Percentiles rank a stretch among this genome's conserved stretches.
Evolutionary conservation across 23 red algal species (phyloP).

Genomic region (Gracilaria vermiculophylla): DNA sequence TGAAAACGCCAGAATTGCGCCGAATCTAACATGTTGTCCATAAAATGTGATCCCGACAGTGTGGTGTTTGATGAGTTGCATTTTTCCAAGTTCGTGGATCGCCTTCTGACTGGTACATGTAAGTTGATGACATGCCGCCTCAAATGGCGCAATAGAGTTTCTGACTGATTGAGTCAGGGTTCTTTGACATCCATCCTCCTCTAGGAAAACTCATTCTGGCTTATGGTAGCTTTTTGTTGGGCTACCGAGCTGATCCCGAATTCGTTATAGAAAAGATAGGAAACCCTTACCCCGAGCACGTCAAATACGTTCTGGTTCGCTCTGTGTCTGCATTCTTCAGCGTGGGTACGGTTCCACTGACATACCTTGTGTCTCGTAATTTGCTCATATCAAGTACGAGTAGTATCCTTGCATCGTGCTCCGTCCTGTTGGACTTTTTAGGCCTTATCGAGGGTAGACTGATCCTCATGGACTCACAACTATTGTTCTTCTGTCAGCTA

Average conservation of each 20-base stretch:
- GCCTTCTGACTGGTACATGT: constrained; percentile 74
- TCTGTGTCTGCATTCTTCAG: constrained; percentile 80
- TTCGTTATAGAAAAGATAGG: constrained; percentile 89
- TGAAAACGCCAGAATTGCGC: too few species aligned
- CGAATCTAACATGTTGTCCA: background rate
- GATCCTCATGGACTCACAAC: constrained; percentile 90
- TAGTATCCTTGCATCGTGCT: constrained; percentile 49
- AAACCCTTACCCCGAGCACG: constrained; percentile 45
- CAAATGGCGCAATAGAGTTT: background rate
- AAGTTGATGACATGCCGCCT: background rate
- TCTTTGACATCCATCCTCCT: constrained; percentile 99
- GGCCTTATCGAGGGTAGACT: constrained; percentile 82
- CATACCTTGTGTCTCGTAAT: constrained; percentile 70
- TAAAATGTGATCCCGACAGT: background rate
- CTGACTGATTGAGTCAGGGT: constrained; percentile 55
- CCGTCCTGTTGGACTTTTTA: constrained; percentile 69
- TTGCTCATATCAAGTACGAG: constrained; percentile 44
- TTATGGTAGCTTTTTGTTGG: constrained; percentile 54
- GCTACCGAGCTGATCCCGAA: constrained; percentile 52
- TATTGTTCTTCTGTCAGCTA: constrained; percentile 84
- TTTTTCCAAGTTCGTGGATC: constrained; percentile 65
- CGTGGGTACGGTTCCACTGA: constrained; percentile 70
- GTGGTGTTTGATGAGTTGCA: constrained; percentile 76
- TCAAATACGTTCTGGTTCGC: constrained; percentile 75
- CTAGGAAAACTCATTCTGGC: constrained; percentile 90